These are phyloP conservation scores for Penicillium canariense DNA, from an alignment of 495 filamentous ascomycete genomes.

Conservation along the genomic window DNA sequence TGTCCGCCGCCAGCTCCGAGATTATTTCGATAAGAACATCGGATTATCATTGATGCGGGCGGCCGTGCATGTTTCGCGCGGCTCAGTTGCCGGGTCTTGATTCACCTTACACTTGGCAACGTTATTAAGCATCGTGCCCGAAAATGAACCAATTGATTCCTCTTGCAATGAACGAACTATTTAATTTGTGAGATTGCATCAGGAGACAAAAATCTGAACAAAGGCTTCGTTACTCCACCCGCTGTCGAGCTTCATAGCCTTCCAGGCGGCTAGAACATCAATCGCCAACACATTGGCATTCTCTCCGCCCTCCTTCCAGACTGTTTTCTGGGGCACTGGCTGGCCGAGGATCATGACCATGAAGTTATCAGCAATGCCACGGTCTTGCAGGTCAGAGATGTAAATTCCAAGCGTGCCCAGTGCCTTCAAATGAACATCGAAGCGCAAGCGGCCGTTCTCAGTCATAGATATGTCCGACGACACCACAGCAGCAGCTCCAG, in stretches of 20 bases:
- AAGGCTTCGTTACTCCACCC: slow-evolving; percentile 85
- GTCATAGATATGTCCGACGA: slow-evolving; percentile 53
- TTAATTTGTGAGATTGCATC: not conserved
- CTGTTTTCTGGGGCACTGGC: slow-evolving; percentile 64
- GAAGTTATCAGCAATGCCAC: slow-evolving; percentile 62
- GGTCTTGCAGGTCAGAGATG: slow-evolving; percentile 61
- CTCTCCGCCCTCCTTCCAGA: slow-evolving; percentile 51
- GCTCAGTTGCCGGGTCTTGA: too few relatives aligned
- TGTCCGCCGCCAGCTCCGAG: slow-evolving; percentile 17
- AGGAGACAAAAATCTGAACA: slow-evolving; percentile 60
- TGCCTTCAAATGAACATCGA: slow-evolving; percentile 72
- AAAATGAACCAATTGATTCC: not conserved
- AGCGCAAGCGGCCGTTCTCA: slow-evolving; percentile 57
- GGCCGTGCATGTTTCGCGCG: not conserved
- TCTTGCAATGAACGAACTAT: not conserved
- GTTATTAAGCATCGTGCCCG: not conserved
- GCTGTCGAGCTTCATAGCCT: slow-evolving; percentile 62
- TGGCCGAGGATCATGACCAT: slow-evolving; percentile 73
- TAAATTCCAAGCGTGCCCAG: slow-evolving; percentile 72
- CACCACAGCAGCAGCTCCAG: slow-evolving; percentile 75
- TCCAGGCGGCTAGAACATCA: slow-evolving; percentile 78
- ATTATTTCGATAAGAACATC: slow-evolving; percentile 28
- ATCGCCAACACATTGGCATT: slow-evolving; percentile 66
- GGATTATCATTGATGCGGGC: slow-evolving; percentile 26
- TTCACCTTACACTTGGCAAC: too few relatives aligned